Conservation (phyloP, 2,329 filamentous ascomycete genomes). For the Byssochlamys sp. region DNA sequence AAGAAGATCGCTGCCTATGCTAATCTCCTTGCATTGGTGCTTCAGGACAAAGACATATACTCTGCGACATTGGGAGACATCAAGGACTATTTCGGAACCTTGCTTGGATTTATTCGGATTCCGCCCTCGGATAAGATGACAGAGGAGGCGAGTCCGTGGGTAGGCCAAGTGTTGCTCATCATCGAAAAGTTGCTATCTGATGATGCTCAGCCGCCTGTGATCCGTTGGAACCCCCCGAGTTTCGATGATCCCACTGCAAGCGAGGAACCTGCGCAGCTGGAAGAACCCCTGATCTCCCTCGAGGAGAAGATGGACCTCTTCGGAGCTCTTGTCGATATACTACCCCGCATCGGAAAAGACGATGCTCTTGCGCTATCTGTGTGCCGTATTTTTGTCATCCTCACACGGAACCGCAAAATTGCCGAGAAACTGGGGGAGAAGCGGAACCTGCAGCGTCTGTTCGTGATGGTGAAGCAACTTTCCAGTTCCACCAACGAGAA, state of each 20-base stretch:
- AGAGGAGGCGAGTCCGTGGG: slow-evolving; percentile 82
- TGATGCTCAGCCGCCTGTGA: slow-evolving; percentile 69
- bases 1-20: slow-evolving; percentile 82
- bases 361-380: slow-evolving; percentile 74
- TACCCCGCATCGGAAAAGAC: slow-evolving; percentile 81
- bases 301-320: slow-evolving; percentile 65
- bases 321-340: slow-evolving; percentile 65
- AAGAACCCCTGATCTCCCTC: slow-evolving; percentile 52
- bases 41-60: slow-evolving; percentile 77
- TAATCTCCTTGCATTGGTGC: slow-evolving; percentile 76
- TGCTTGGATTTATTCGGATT: slow-evolving; percentile 70
- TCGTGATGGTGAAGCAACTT: slow-evolving; percentile 91
- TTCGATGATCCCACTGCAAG: slow-evolving; percentile 38
- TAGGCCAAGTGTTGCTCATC: slow-evolving; percentile 79
- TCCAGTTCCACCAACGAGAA: slow-evolving; percentile 67
- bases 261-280: slow-evolving; percentile 48
- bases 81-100: slow-evolving; percentile 63
- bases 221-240: slow-evolving; percentile 57
- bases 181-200: slow-evolving; percentile 83
- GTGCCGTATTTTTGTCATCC: slow-evolving; percentile 71
- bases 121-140: slow-evolving; percentile 49
- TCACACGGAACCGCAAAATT: slow-evolving; percentile 68
- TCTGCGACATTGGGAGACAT: slow-evolving; percentile 63
- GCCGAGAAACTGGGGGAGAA: slow-evolving; percentile 73
- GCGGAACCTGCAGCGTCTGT: slow-evolving; percentile 77